These are phyloP conservation scores for Dipodascus geniculatus DNA, from an alignment of 805 yeast species.

Conservation along the genomic window DNA sequence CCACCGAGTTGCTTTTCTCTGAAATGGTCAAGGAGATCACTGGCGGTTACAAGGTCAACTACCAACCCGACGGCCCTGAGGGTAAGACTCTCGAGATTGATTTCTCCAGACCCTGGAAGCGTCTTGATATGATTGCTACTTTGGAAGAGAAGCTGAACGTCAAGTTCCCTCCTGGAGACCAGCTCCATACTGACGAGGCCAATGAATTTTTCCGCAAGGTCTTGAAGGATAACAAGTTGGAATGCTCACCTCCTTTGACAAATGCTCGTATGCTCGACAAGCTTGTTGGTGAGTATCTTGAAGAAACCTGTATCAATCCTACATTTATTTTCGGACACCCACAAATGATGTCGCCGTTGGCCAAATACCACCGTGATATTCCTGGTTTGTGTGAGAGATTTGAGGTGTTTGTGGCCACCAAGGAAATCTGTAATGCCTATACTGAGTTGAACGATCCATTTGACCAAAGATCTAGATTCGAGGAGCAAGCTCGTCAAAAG, in stretches of 20 bases:
- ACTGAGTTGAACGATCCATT: conserved; percentile 98
- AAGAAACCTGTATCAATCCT: conserved; percentile 90
- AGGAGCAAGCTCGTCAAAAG: conserved; percentile 98
- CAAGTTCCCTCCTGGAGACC: conserved; percentile 91
- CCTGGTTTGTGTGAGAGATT: conserved; percentile 97
- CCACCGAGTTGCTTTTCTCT: conserved; percentile 79
- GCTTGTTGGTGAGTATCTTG: conserved; percentile 85
- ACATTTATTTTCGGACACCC: conserved; percentile 98
- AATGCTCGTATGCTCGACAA: conserved; percentile 98
- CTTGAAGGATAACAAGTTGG: conserved; percentile 68
- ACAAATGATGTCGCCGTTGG: conserved; percentile 98
- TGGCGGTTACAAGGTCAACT: conserved; percentile 73
- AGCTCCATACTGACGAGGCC: conserved; percentile 88
- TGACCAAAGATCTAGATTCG: conserved; percentile 94
- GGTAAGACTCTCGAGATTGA: conserved; percentile 64
- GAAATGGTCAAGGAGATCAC: conserved; percentile 96
- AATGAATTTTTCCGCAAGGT: conserved; percentile 77
- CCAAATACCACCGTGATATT: conserved; percentile 82
- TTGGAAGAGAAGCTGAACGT: conserved; percentile 77
- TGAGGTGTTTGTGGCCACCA: conserved; percentile 96
- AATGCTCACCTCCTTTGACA: conserved; percentile 85
- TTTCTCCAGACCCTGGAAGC: conserved; percentile 96
- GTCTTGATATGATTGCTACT: conserved; percentile 94
- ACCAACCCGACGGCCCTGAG: conserved; percentile 92
- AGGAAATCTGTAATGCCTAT: conserved; percentile 96